Conservation (phyloP, 192 early-diverging fungal species). For the Mortierella hygrophila region DNA sequence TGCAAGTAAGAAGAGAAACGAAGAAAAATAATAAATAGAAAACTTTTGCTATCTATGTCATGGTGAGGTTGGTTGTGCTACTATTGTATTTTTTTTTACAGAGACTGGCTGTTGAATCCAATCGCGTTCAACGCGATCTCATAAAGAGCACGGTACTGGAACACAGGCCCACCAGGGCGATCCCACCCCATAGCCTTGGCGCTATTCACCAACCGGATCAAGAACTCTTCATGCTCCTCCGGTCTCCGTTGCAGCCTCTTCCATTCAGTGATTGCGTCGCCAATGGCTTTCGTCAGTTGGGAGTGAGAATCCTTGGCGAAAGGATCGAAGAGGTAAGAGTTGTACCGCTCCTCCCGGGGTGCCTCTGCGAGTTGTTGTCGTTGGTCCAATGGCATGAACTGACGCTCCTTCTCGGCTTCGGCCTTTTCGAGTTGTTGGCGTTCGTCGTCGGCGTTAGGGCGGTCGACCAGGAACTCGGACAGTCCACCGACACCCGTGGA, state of each 20-base stretch:
- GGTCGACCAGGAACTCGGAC: conserved; percentile 64
- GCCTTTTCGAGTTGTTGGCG: conserved; percentile 20
- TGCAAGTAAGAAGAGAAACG: not conserved
- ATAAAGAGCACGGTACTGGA: conserved; percentile 62
- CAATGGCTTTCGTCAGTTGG: conserved; percentile 55
- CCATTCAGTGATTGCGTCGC: conserved; percentile 52
- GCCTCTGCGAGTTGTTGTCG: conserved; percentile 25
- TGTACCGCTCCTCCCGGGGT: conserved; percentile 43
- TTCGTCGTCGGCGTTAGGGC: conserved; percentile 47
- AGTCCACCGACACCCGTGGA: conserved; percentile 66
- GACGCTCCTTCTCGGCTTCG: conserved; percentile 16
- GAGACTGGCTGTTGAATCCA: conserved; percentile 17
- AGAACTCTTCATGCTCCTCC: conserved; percentile 58
- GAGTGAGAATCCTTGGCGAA: conserved; percentile 33
- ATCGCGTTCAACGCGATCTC: conserved; percentile 40
- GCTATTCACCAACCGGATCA: conserved; percentile 59
- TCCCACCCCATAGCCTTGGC: conserved; percentile 66
- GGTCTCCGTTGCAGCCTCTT: conserved; percentile 24
- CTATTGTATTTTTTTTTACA: not conserved
- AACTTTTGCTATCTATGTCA: not conserved
- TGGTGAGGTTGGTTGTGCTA: not conserved
- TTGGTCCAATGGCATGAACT: conserved; percentile 45
- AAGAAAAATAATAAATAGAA: not conserved
- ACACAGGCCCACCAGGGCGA: conserved; percentile 60
- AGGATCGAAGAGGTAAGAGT: conserved; percentile 62